These are phyloP conservation scores for Boletus pseudo-olivaceus DNA, from an alignment of 768 basidiomycete genomes.

Conservation along the genomic window DNA sequence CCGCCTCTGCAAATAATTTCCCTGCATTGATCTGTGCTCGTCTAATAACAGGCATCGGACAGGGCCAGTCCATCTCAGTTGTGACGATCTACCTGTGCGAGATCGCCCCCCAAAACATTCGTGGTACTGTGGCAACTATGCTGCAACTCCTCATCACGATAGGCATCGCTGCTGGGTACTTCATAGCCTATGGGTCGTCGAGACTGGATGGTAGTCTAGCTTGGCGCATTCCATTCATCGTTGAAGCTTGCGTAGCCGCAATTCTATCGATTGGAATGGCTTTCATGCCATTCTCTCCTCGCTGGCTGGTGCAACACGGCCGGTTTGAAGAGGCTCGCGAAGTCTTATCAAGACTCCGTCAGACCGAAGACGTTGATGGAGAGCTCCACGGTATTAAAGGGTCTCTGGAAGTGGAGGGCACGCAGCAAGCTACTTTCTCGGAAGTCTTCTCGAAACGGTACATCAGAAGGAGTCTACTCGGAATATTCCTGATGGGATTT, in stretches of 20 bases:
- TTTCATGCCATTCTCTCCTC: slow-evolving; percentile 19
- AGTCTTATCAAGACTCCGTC: slow-evolving; percentile 25
- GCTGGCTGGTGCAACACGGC: slow-evolving; percentile 33
- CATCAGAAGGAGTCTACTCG: slow-evolving; percentile 36
- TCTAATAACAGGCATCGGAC: slow-evolving; percentile 44
- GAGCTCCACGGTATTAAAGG: slow-evolving; percentile 19
- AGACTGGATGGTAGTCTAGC: slow-evolving; percentile 21
- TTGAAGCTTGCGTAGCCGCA: slow-evolving; percentile 21
- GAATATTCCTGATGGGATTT: slow-evolving; percentile 43
- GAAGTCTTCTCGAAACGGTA: slow-evolving; percentile 30
- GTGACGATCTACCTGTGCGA: slow-evolving; percentile 41
- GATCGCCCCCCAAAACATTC: slow-evolving; percentile 39
- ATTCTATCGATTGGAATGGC: slow-evolving; percentile 22
- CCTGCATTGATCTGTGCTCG: slow-evolving; percentile 42
- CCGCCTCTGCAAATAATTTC: slow-evolving; percentile 34
- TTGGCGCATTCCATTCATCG: slow-evolving; percentile 29
- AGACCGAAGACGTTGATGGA: slow-evolving; percentile 13
- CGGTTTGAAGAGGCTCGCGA: slow-evolving; percentile 30
- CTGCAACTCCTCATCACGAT: slow-evolving; percentile 43
- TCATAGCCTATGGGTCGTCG: slow-evolving; percentile 26
- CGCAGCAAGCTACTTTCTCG: slow-evolving; percentile 18
- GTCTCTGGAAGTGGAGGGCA: slow-evolving; percentile 23
- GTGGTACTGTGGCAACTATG: slow-evolving; percentile 39
- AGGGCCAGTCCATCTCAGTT: slow-evolving; percentile 44
- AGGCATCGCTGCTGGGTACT: slow-evolving; percentile 39